These are phyloP conservation scores for Verticillium tricorpus DNA, from an alignment of 2,329 filamentous ascomycete genomes.

Conservation along the genomic window DNA sequence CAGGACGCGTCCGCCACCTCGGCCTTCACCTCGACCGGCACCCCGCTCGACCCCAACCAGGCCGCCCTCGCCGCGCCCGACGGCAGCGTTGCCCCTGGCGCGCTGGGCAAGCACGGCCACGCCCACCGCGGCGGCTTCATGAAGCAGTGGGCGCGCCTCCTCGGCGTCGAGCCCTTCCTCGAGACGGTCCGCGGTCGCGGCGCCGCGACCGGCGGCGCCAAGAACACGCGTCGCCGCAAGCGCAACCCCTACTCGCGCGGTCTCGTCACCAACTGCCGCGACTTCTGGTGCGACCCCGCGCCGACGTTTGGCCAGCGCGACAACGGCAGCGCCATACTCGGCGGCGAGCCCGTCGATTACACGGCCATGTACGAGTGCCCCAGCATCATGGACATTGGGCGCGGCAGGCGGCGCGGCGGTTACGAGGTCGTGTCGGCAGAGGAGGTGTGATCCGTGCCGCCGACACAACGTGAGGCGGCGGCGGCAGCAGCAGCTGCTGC, in stretches of 20 bases:
- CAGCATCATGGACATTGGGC: conserved; percentile 54
- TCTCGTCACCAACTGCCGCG: conserved; percentile 81
- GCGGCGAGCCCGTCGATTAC: conserved; percentile 79
- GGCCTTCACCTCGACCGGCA: conserved; percentile 73
- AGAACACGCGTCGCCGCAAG: conserved; percentile 49
- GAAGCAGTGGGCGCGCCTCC: conserved; percentile 74
- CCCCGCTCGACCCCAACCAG: conserved; percentile 63
- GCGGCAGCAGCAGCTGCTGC: no score
- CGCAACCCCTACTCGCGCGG: conserved; percentile 84
- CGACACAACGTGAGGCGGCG: no score
- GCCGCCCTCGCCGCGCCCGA: conserved; percentile 55
- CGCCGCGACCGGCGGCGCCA: conserved; percentile 46
- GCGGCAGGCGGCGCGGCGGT: conserved; percentile 44
- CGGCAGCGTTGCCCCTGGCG: conserved; percentile 32
- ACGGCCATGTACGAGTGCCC: conserved; percentile 86
- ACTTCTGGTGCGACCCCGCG: conserved; percentile 92
- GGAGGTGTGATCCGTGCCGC: conserved; percentile 37
- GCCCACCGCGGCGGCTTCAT: conserved; percentile 62
- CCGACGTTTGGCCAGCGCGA: conserved; percentile 73
- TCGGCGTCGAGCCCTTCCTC: conserved; percentile 91
- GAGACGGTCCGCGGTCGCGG: conserved; percentile 84
- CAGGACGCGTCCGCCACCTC: conserved; percentile 61
- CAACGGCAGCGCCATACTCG: conserved; percentile 70
- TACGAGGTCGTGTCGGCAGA: conserved; percentile 61
- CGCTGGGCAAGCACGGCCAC: conserved; percentile 39